A percentile compares a stretch with the other conserved stretches of the same genome.
phyloP scores from a whole-genome alignment of 2,329 filamentous ascomycete genomes.

The Microascus cirrosus region DNA sequence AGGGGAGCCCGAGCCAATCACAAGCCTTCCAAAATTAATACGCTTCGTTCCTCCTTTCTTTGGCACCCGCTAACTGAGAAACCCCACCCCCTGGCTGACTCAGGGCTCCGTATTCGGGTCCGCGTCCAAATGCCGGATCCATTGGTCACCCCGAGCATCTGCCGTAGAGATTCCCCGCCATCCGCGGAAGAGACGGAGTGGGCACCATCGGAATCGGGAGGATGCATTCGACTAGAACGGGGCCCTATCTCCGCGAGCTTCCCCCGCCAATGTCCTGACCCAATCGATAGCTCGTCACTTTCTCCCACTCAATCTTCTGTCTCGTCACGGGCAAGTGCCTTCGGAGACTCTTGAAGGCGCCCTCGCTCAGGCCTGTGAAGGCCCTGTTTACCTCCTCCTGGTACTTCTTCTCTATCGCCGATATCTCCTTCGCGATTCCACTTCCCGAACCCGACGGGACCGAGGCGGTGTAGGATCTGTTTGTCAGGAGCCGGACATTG shows the following conservation, averaged over 20 bases:
- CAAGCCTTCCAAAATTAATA: background rate
- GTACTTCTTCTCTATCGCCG: constrained; percentile 75
- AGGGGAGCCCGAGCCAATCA: background rate
- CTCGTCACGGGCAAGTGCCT: constrained; percentile 91
- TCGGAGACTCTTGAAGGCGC: constrained; percentile 85
- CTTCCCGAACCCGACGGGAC: constrained; percentile 52
- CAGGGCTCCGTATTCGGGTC: background rate
- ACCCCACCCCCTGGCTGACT: background rate
- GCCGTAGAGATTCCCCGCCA: background rate
- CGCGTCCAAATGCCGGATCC: background rate
- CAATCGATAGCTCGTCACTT: constrained; percentile 83
- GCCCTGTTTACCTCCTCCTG: constrained; percentile 92
- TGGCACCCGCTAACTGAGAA: background rate
- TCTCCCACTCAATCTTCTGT: constrained; percentile 99
- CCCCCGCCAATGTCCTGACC: constrained; percentile 70
- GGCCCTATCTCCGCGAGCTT: constrained; percentile 36
- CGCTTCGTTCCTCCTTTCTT: background rate
- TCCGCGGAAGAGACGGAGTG: background rate
- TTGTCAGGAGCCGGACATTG: constrained; percentile 88
- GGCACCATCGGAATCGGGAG: background rate
- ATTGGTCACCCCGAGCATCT: background rate
- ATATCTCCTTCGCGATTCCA: constrained; percentile 68
- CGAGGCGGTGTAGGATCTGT: constrained; percentile 57
- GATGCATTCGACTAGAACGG: background rate
- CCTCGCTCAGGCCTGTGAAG: constrained; percentile 81